Conservation (phyloP, 108 stramenopile species). For the Epipyxis sp. region DNA sequence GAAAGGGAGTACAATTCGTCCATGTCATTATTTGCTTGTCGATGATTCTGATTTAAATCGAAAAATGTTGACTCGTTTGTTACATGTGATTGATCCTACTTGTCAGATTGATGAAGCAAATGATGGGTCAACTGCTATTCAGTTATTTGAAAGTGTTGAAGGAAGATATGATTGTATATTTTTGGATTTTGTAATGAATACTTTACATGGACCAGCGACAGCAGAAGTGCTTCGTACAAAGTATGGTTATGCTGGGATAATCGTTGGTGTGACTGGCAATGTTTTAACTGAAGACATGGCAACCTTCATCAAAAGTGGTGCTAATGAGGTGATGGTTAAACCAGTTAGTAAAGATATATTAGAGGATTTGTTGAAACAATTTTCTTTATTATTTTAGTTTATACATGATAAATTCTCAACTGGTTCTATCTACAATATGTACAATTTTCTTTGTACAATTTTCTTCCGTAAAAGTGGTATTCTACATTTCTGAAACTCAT, state of each 20-base stretch:
- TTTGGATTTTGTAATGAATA: constrained; percentile 34
- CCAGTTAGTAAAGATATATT: no score
- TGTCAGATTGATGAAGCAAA: background rate
- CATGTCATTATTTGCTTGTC: background rate
- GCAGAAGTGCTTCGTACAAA: constrained; percentile 15
- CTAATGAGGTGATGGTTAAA: no score
- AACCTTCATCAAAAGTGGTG: no score
- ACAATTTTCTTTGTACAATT: no score
- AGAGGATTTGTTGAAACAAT: no score
- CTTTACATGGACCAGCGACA: constrained; percentile 22
- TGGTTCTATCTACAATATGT: no score
- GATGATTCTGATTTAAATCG: constrained; percentile 6
- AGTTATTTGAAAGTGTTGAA: no score
- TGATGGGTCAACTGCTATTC: constrained; percentile 2
- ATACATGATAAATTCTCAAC: no score
- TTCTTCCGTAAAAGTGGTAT: no score
- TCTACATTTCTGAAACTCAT: no score
- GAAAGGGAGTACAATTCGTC: background rate
- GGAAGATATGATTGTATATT: constrained; percentile 4
- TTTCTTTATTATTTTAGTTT: no score
- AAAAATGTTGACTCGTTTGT: constrained; percentile 16
- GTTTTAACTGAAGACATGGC: constrained; percentile 30
- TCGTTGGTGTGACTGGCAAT: constrained; percentile 41
- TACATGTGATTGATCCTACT: background rate
- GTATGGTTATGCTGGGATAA: constrained; percentile 15